Conservation (phyloP, 108 stramenopile genomes). For the Nitzschia sp. region DNA sequence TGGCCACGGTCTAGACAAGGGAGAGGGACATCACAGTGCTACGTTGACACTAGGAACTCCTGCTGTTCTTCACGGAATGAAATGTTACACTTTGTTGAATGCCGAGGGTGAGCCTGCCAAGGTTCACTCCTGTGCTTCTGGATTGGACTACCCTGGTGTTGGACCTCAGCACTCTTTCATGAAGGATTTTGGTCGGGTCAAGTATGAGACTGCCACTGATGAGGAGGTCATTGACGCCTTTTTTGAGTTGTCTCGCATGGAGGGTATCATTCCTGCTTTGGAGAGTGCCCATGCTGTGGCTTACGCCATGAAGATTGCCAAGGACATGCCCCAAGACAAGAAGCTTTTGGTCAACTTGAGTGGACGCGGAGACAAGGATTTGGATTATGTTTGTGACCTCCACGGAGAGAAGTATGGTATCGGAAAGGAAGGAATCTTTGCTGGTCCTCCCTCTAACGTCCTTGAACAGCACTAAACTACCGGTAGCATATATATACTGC, state of each 20-base stretch:
- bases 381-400: constrained; percentile 48
- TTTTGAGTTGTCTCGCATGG: constrained; percentile 75
- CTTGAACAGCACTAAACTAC: too few species aligned
- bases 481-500: too few species aligned
- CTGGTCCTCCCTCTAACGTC: constrained; percentile 15
- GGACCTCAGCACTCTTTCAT: constrained; percentile 94
- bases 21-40: constrained; percentile 81
- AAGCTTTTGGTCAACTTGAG: constrained; percentile 91
- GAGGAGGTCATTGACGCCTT: constrained; percentile 92
- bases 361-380: constrained; percentile 97
- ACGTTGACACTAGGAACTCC: constrained; percentile 88
- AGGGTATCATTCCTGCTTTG: constrained; percentile 95
- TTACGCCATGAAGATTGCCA: constrained; percentile 87
- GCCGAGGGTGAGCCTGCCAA: constrained; percentile 86
- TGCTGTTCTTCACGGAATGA: constrained; percentile 93
- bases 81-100: constrained; percentile 86
- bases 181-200: constrained; percentile 87
- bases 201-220: constrained; percentile 86
- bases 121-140: constrained; percentile 92
- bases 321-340: constrained; percentile 77
- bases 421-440: constrained; percentile 25
- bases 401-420: constrained; percentile 18
- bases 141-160: constrained; percentile 95
- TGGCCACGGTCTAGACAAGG: constrained; percentile 81
- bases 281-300: constrained; percentile 94